These are phyloP conservation scores for Paramecium sonneborni DNA, from an alignment of 73 alveolate genomes.

Conservation along the genomic window DNA sequence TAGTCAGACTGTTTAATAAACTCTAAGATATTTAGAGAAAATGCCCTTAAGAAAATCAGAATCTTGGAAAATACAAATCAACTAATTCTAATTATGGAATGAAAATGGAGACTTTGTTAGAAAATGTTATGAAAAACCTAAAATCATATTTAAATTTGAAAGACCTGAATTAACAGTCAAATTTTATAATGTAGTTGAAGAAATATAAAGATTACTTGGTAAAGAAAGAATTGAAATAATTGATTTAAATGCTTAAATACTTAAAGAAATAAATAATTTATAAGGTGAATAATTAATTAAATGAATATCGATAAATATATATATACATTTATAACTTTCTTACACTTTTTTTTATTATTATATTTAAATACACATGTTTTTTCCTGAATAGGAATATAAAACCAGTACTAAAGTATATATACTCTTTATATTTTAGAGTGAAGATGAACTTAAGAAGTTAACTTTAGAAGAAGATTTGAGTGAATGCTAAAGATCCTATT, in stretches of 20 bases:
- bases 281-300: neutral
- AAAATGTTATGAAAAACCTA: neutral
- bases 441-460: conserved; percentile 59
- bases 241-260: neutral
- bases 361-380: neutral
- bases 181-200: neutral
- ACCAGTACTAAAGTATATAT: neutral
- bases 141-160: neutral
- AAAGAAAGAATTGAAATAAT: neutral
- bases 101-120: neutral
- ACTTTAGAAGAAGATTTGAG: conserved; percentile 63
- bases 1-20: neutral
- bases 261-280: neutral
- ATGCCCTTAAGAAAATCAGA: neutral
- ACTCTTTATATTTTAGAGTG: conserved; percentile 1
- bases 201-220: neutral
- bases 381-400: conserved; percentile 38
- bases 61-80: neutral
- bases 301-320: neutral
- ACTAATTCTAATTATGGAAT: neutral
- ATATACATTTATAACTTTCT: neutral
- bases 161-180: neutral
- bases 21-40: neutral
- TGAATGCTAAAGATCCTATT: conserved; percentile 57
- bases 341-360: neutral